Conservation (phyloP, 805 yeast species). For the Hanseniaspora clermontiae region DNA sequence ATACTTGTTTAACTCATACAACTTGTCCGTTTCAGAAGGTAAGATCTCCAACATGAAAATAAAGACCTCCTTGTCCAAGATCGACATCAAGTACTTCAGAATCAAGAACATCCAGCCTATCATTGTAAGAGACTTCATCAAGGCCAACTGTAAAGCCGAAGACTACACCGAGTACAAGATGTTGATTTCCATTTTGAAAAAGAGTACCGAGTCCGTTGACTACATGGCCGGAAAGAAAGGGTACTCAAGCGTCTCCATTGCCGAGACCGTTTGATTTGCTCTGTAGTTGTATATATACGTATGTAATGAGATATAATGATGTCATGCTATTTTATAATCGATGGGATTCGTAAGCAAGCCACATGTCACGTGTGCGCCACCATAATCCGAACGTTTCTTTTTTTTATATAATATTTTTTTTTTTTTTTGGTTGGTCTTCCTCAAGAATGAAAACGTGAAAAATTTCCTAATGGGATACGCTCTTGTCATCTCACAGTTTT, state of each 20-base stretch:
- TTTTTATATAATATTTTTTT: not conserved
- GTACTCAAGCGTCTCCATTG: slow-evolving; percentile 12
- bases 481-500: not conserved
- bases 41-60: slow-evolving; percentile 11
- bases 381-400: not conserved
- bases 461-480: not conserved
- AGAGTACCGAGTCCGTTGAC: slow-evolving; percentile 11
- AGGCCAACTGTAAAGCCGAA: not conserved
- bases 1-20: slow-evolving; percentile 9
- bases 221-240: slow-evolving; percentile 12
- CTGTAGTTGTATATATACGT: not conserved
- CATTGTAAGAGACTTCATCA: slow-evolving; percentile 10
- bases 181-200: slow-evolving; percentile 9
- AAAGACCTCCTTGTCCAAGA: slow-evolving; percentile 11
- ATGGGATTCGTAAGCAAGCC: too few species aligned
- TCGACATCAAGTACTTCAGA: slow-evolving; percentile 14
- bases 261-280: slow-evolving; percentile 5
- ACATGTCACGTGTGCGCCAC: not conserved
- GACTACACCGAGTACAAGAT: slow-evolving; percentile 6
- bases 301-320: not conserved
- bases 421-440: not conserved
- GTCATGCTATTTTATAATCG: too few species aligned
- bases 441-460: not conserved
- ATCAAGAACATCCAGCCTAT: slow-evolving; percentile 13
- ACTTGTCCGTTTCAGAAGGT: slow-evolving; percentile 10